phyloP scores from a whole-genome alignment of 108 stramenopile species.

The Nitzschia sp. region DNA sequence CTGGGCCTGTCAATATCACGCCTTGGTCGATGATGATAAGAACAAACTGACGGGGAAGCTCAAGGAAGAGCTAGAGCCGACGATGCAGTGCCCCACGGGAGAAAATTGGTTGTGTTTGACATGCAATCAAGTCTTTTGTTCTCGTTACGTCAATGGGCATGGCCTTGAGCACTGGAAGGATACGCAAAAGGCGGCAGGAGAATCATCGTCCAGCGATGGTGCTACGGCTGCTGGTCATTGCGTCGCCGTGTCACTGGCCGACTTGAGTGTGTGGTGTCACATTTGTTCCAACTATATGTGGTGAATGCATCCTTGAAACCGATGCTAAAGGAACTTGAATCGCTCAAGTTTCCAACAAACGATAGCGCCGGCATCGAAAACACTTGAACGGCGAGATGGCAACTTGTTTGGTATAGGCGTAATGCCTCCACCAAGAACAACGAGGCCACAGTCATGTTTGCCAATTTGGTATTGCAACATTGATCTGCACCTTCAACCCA shows the following conservation, averaged over 20 bases:
- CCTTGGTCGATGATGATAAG: background rate
- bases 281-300: constrained; percentile 64
- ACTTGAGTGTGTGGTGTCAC: constrained; percentile 85
- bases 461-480: too few relatives aligned
- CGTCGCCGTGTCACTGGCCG: constrained; percentile 63
- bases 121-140: constrained; percentile 63
- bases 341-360: background rate
- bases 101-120: constrained; percentile 82
- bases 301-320: constrained; percentile 33
- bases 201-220: constrained; percentile 1
- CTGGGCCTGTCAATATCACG: background rate
- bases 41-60: constrained; percentile 8
- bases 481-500: too few relatives aligned
- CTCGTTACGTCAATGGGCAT: constrained; percentile 79
- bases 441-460: too few relatives aligned
- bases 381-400: too few relatives aligned
- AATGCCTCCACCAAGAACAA: too few relatives aligned
- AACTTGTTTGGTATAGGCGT: too few relatives aligned
- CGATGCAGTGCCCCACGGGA: constrained; percentile 41
- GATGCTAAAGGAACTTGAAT: constrained; percentile 23
- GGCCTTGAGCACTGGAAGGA: constrained; percentile 63
- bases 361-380: too few relatives aligned
- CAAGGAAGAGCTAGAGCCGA: constrained; percentile 12
- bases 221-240: constrained; percentile 46
- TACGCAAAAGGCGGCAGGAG: constrained; percentile 20